These are phyloP conservation scores for Clitopilus passeckerianus DNA, from an alignment of 768 basidiomycete species.

Conservation along the genomic window DNA sequence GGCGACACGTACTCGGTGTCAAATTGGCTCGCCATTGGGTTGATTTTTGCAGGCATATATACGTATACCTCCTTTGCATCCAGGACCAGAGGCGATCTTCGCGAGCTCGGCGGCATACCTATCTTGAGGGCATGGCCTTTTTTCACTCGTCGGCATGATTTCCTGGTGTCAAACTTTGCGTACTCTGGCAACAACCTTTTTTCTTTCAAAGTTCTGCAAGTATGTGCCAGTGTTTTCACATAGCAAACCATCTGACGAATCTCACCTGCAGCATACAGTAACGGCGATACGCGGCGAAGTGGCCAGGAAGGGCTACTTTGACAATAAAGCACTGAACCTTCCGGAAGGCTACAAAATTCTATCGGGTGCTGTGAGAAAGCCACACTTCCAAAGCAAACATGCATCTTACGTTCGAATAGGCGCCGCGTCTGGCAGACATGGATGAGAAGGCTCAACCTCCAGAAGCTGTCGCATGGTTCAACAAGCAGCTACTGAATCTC, in stretches of 20 bases:
- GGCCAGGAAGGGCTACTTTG: slow-evolving; percentile 26
- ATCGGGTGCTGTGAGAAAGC: slow-evolving; percentile 20
- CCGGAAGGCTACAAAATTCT: slow-evolving; percentile 29
- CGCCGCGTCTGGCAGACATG: slow-evolving; percentile 20
- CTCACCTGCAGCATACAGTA: slow-evolving; percentile 9
- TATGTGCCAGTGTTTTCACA: slow-evolving; percentile 3
- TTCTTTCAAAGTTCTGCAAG: slow-evolving; percentile 24
- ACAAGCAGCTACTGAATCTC: slow-evolving; percentile 9
- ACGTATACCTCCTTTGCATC: neutral
- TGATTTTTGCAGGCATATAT: neutral
- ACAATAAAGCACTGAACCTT: slow-evolving; percentile 21
- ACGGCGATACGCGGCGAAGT: slow-evolving; percentile 26
- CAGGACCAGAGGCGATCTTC: slow-evolving; percentile 2
- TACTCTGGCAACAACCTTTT: slow-evolving; percentile 18
- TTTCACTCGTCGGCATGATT: slow-evolving; percentile 23
- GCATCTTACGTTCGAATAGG: neutral
- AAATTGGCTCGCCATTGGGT: neutral
- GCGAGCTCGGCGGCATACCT: slow-evolving; percentile 18
- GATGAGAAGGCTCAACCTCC: slow-evolving; percentile 7
- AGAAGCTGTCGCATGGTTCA: slow-evolving; percentile 16
- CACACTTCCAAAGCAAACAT: neutral
- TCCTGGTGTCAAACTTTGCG: slow-evolving; percentile 18
- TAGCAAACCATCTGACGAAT: neutral
- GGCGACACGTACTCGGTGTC: neutral
- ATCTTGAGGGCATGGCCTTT: slow-evolving; percentile 25